Evolutionary conservation across 148 eudicot genomes (phyloP), one percentile per base, ranked within the genome.

Genomic region (Chenopodium formosanum): DNA sequence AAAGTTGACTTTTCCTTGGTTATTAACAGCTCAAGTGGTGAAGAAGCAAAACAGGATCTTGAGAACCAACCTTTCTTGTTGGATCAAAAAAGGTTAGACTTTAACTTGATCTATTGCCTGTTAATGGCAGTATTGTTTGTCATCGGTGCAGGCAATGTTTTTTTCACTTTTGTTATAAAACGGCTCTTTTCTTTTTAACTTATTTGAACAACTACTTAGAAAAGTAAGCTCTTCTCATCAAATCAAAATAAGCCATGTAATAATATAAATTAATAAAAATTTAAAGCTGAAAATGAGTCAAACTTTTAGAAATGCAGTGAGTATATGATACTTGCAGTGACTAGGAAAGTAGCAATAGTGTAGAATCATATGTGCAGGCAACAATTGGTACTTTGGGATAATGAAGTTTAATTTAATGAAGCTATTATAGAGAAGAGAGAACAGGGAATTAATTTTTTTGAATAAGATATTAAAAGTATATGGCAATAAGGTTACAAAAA

Each of bases 361-460:
- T 20, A 53, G 52, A 52, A 9, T 52, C 52, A 73, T 60, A 47
- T 76, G 56, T 86, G 70, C 91, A 91, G 94, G 90, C 92, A 91
- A 85, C 91, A 90, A 77, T 70, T 91, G 58, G 84, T 87, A 73
- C 90, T 90, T 71, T 83, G 90, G 76, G 94, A 89, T 76, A 91
- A 91, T 87, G 94, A 91, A 87, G 84, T 91, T 83, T 82, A 85
- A 29, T 91, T 91, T 82, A 90, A 91, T 76, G 94, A 91, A 82
- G 91, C 92, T 31, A 88, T 91, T 78, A 83, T 91, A 72, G 94
- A 89, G 77, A 92, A 91, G 78, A 90, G 92, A 63, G 94, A 91
- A 27, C 94, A 90, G 70, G 94, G 94, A 72, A 86, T 91, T 37
- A 5, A 40, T 40, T 40, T 40, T 40, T 40, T 40, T 7, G 7